Base-by-base conservation (phyloP, 208 protist species). In the Trypanosoma congolense region DNA sequence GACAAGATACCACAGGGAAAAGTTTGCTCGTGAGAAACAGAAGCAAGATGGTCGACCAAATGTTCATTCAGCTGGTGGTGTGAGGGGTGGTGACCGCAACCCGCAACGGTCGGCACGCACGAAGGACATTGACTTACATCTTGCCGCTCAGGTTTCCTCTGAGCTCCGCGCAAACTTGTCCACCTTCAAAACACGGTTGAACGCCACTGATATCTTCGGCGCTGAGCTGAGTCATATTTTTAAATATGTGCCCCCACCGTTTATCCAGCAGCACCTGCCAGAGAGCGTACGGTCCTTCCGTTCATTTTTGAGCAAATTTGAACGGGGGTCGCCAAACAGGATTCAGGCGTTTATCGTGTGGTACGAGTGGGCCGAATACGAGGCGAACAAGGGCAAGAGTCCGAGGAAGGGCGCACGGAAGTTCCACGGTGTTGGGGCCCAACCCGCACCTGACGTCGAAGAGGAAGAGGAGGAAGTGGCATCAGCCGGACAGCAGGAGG, bases 291-390 rank as follows among this genome's bases (percentile, higher is more conserved):
- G 48, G 8, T 48, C 75, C 9, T 87, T 83, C 58, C 74, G 73
- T 43, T 76, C 81, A 12, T 94, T 91, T 64, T 52, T 94, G 26
- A 51, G 70, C 21, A 77, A 80, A 62, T 94, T 94, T 55, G 56
- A 76, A 36, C 75, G 72, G 26, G 82, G 83, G 0, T 61, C 75
- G 3, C 56, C 58, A 42, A 87, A 74, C 43, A 35, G 53, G 24
- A 73, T 90, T 5, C 63, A 73, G 33, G 79, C 70, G 16, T 93
- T 90, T 49, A 55, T 81, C 38, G 51, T 64, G 22, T 93, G 87
- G 87, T 84, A 88, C 57, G 87, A 93, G 67, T 93, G 87, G 87
- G 80, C 82, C 3, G 80, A 61, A 9, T 90, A 73, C 48, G 87
- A 93, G 56, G 45, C 57, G 14, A 77, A 73, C 53, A 83, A 80